These are phyloP conservation scores for Rhodofomes roseus DNA, from an alignment of 1,284 basidiomycete species.

Conservation along the genomic window DNA sequence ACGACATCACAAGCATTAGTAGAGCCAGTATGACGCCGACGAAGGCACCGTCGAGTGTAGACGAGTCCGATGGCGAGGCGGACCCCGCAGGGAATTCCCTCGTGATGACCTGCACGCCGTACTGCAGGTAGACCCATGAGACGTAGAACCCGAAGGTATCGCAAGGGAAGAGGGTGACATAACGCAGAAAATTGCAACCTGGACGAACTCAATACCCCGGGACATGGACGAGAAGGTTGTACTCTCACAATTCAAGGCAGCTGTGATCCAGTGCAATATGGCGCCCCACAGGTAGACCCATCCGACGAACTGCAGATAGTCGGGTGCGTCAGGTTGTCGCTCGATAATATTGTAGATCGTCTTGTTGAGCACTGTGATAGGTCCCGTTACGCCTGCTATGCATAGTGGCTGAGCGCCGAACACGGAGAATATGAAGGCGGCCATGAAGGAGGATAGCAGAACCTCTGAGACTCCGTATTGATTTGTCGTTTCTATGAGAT, in stretches of 20 bases:
- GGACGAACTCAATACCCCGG: slow-evolving; percentile 5
- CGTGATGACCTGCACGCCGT: slow-evolving; percentile 80
- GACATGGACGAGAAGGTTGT: background rate
- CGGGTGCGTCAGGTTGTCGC: slow-evolving; percentile 52
- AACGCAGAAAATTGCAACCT: slow-evolving; percentile 83
- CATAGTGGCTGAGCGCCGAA: slow-evolving; percentile 91
- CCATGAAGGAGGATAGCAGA: slow-evolving; percentile 78
- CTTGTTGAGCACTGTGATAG: slow-evolving; percentile 90
- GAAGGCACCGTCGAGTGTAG: slow-evolving; percentile 52
- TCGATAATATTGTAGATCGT: slow-evolving; percentile 82
- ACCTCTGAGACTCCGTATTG: slow-evolving; percentile 93
- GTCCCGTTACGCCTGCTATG: slow-evolving; percentile 92
- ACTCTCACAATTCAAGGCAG: slow-evolving; percentile 74
- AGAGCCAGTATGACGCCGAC: slow-evolving; percentile 77
- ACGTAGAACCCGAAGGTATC: slow-evolving; percentile 96
- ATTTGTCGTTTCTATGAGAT: slow-evolving; percentile 88
- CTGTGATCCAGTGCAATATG: slow-evolving; percentile 87
- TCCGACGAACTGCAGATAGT: slow-evolving; percentile 85
- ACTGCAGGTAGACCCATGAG: slow-evolving; percentile 86
- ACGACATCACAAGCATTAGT: slow-evolving; percentile 70
- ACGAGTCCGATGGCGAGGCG: slow-evolving; percentile 11
- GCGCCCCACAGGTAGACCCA: slow-evolving; percentile 96
- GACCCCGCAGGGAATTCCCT: slow-evolving; percentile 56
- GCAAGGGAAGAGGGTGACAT: slow-evolving; percentile 89
- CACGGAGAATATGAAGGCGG: slow-evolving; percentile 87